These are phyloP conservation scores for Gymnopilus junonius DNA, from an alignment of 768 basidiomycete genomes.

Conservation along the genomic window DNA sequence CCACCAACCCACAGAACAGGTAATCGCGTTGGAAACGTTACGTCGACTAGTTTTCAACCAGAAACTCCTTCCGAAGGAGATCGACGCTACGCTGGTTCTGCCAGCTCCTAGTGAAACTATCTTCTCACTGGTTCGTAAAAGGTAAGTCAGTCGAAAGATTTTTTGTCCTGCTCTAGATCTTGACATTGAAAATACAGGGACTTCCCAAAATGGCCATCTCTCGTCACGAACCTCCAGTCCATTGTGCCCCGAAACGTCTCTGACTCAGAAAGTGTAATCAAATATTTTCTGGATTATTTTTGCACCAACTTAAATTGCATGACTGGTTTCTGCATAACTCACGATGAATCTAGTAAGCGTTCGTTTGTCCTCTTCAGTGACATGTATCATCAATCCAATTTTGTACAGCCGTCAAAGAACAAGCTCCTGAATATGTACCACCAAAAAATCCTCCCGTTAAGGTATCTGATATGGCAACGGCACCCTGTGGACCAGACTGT, in stretches of 20 bases:
- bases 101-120: constrained; percentile 29
- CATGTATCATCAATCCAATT: background rate
- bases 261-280: constrained; percentile 26
- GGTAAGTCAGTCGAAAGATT: background rate
- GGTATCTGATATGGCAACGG: constrained; percentile 16
- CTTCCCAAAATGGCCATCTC: constrained; percentile 32
- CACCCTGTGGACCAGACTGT: constrained; percentile 38
- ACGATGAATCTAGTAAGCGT: constrained; percentile 39
- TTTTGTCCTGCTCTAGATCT: too few species aligned
- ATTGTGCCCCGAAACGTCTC: background rate
- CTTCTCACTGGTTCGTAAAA: background rate
- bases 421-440: constrained; percentile 28
- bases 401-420: constrained; percentile 31
- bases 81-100: constrained; percentile 54
- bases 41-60: constrained; percentile 44
- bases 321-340: constrained; percentile 52
- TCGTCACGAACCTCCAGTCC: constrained; percentile 3
- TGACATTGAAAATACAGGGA: constrained; percentile 29
- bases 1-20: constrained; percentile 41
- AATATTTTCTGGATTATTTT: constrained; percentile 45
- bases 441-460: constrained; percentile 28
- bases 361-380: background rate
- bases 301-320: constrained; percentile 58
- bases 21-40: constrained; percentile 52
- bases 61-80: constrained; percentile 42